Percentiles rank a stretch among this genome's conserved stretches.
These are phyloP conservation scores for Teratosphaeria epicoccoides DNA, from an alignment of 2,329 filamentous ascomycete genomes.

Conservation along the genomic window DNA sequence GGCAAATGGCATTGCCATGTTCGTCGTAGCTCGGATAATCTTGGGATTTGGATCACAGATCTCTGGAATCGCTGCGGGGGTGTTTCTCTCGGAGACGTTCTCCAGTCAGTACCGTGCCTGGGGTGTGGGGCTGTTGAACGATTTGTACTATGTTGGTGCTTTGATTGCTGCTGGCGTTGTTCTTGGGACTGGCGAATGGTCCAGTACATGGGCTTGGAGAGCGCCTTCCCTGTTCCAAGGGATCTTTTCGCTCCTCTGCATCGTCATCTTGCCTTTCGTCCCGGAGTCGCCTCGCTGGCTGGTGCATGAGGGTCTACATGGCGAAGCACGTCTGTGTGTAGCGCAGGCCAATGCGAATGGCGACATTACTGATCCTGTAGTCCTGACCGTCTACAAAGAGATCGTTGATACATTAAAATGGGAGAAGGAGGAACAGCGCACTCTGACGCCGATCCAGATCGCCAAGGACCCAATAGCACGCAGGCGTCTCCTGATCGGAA, in stretches of 20 bases:
- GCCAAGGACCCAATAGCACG: conserved; percentile 27
- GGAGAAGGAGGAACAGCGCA: conserved; percentile 32
- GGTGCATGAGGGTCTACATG: conserved; percentile 29
- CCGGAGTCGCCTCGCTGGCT: conserved; percentile 43
- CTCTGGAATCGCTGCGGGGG: conserved; percentile 35
- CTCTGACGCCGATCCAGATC: conserved; percentile 29
- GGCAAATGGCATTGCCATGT: conserved; percentile 44
- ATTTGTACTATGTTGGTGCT: conserved; percentile 30
- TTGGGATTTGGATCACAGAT: conserved; percentile 38
- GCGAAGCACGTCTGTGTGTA: conserved; percentile 33
- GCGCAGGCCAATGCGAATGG: conserved; percentile 38
- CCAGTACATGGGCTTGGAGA: conserved; percentile 39
- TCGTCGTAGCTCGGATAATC: conserved; percentile 36
- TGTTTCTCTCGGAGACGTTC: conserved; percentile 43
- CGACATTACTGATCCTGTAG: conserved; percentile 30
- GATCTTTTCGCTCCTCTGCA: conserved; percentile 32
- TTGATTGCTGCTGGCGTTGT: conserved; percentile 41
- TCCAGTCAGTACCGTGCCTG: conserved; percentile 36
- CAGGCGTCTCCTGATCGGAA: conserved; percentile 31
- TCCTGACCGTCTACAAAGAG: conserved; percentile 33
- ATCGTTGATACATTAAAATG: conserved; percentile 39
- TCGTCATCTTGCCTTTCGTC: conserved; percentile 35
- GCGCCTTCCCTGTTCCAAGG: conserved; percentile 35
- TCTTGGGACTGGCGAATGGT: conserved; percentile 31
- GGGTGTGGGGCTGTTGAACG: conserved; percentile 33